Evolutionary conservation across 2,329 filamentous ascomycete genomes (phyloP).

Genomic region (Bipolaris oryzae): DNA sequence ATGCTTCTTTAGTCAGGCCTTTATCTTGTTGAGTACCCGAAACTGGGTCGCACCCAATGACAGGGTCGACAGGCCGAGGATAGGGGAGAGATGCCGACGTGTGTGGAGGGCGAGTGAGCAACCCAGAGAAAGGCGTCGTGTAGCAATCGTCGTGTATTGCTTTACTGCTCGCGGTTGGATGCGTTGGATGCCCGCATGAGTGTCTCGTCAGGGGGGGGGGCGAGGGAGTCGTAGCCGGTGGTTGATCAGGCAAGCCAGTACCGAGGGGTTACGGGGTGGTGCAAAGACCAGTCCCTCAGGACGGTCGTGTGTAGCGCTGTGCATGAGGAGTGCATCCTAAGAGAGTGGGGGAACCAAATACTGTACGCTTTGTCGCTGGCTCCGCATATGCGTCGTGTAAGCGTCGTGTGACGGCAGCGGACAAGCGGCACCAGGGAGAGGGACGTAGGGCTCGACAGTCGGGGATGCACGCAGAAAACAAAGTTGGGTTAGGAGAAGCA

Average conservation of each 20-base stretch:
- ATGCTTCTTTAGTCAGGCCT: background rate
- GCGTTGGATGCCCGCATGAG: background rate
- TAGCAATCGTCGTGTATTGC: background rate
- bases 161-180: background rate
- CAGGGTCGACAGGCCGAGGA: background rate
- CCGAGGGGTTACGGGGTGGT: slow-evolving; percentile 5
- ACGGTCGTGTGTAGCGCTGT: slow-evolving; percentile 6
- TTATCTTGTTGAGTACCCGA: slow-evolving; percentile 4
- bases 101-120: too few species aligned
- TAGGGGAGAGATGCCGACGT: background rate
- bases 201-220: slow-evolving; percentile 1
- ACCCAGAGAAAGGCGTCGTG: background rate
- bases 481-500: background rate
- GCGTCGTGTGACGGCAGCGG: slow-evolving; percentile 13
- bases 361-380: slow-evolving; percentile 6
- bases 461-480: background rate
- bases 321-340: background rate
- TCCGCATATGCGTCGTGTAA: slow-evolving; percentile 5
- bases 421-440: slow-evolving; percentile 5
- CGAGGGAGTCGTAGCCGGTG: slow-evolving; percentile 4
- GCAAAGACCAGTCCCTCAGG: background rate
- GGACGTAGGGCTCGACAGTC: slow-evolving; percentile 4
- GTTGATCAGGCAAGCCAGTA: background rate
- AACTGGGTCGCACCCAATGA: background rate
- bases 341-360: background rate